These are phyloP conservation scores for Penicillium riverlandense DNA, from an alignment of 495 filamentous ascomycete genomes.

Conservation along the genomic window DNA sequence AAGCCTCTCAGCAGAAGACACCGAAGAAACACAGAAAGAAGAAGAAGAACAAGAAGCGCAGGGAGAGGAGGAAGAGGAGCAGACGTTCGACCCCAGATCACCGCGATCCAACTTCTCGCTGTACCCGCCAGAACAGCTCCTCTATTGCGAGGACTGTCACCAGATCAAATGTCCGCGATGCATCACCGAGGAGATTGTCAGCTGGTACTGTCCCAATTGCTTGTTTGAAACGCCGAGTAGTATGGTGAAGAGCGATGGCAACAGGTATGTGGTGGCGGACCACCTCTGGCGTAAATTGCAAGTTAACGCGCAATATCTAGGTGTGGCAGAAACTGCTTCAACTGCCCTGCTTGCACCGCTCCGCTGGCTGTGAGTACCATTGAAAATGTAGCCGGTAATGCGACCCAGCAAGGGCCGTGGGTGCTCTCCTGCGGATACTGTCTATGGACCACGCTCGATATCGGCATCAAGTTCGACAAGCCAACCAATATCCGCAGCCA, in stretches of 20 bases:
- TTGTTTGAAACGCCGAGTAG: constrained; percentile 90
- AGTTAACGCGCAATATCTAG: constrained; percentile 36
- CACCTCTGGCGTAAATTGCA: too few species aligned
- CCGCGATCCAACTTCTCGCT: constrained; percentile 81
- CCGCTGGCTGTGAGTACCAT: constrained; percentile 66
- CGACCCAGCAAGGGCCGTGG: constrained; percentile 55
- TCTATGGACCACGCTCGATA: constrained; percentile 82
- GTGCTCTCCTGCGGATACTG: constrained; percentile 83
- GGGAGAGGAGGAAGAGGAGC: constrained; percentile 64
- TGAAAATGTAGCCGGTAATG: constrained; percentile 38
- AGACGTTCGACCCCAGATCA: constrained; percentile 77
- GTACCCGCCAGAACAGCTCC: constrained; percentile 86
- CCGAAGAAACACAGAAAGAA: constrained; percentile 6
- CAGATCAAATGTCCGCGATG: constrained; percentile 91
- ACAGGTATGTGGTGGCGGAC: constrained; percentile 54
- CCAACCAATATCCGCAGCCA: constrained; percentile 78
- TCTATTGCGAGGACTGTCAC: constrained; percentile 95
- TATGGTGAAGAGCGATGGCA: constrained; percentile 83
- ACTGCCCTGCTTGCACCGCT: constrained; percentile 84
- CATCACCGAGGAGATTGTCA: constrained; percentile 84
- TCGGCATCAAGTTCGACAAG: constrained; percentile 85
- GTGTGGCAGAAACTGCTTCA: constrained; percentile 90
- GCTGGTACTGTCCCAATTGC: constrained; percentile 93
- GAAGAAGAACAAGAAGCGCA: constrained; percentile 6
- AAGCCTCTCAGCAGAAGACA: constrained; percentile 15